Evolutionary conservation across 2,329 filamentous ascomycete genomes (phyloP).

Genomic region (Venturia oleaginea): DNA sequence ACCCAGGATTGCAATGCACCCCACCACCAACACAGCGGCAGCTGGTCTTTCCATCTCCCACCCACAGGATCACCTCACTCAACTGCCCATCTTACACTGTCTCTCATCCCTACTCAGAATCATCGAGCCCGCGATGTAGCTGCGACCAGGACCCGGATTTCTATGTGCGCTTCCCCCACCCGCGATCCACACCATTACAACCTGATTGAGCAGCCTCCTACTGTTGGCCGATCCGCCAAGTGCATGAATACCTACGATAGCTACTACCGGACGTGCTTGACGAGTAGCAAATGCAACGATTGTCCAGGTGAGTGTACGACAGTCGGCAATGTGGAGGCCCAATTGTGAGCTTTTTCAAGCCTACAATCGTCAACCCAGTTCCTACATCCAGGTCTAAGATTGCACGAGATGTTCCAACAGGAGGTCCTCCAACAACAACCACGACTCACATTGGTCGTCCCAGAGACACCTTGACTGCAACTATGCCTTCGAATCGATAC

Average conservation of each 20-base stretch:
- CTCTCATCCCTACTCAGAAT: not conserved
- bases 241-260: not conserved
- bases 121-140: not conserved
- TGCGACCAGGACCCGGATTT: not conserved
- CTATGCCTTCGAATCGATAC: too few species aligned
- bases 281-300: not conserved
- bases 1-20: not conserved
- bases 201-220: not conserved
- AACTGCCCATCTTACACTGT: not conserved
- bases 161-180: not conserved
- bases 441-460: not conserved
- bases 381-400: not conserved
- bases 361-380: not conserved
- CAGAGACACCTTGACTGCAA: not conserved
- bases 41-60: not conserved
- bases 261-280: not conserved
- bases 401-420: not conserved
- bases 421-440: not conserved
- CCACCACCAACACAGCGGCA: not conserved
- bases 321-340: not conserved
- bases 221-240: not conserved
- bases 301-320: not conserved
- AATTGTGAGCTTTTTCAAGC: not conserved
- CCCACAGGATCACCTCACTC: not conserved
- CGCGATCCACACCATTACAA: not conserved